Percentiles rank a stretch among this genome's conserved stretches.
These are phyloP conservation scores for Tylopilus intermedius DNA, from an alignment of 768 basidiomycete species.

Conservation along the genomic window DNA sequence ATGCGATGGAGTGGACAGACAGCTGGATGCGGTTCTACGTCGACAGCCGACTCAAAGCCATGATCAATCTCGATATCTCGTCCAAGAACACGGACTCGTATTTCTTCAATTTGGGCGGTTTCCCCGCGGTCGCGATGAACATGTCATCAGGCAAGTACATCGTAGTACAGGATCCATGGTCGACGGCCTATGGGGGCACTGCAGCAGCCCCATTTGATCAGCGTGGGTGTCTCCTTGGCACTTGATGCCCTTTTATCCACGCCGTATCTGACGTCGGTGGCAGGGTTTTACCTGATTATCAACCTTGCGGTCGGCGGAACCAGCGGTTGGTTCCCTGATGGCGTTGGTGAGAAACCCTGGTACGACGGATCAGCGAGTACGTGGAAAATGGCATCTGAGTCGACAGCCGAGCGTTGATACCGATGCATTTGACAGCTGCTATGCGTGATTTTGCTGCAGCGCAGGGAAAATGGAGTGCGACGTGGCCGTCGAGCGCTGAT, in stretches of 20 bases:
- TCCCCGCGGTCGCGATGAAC: slow-evolving; percentile 47
- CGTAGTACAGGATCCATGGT: slow-evolving; percentile 47
- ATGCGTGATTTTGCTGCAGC: slow-evolving; percentile 65
- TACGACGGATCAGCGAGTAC: slow-evolving; percentile 51
- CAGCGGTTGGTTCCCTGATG: slow-evolving; percentile 46
- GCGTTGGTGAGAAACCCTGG: slow-evolving; percentile 60
- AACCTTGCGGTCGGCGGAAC: slow-evolving; percentile 79
- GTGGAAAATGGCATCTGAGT: slow-evolving; percentile 16
- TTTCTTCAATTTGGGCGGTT: slow-evolving; percentile 50
- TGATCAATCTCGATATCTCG: slow-evolving; percentile 47
- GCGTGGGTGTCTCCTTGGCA: slow-evolving; percentile 20
- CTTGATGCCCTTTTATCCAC: not conserved
- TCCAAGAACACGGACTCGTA: slow-evolving; percentile 38
- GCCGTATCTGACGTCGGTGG: not conserved
- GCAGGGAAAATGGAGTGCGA: slow-evolving; percentile 64
- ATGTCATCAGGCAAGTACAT: slow-evolving; percentile 34
- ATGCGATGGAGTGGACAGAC: slow-evolving; percentile 57
- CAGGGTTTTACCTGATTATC: slow-evolving; percentile 78
- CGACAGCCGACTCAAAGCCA: slow-evolving; percentile 46
- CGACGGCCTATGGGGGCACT: slow-evolving; percentile 34
- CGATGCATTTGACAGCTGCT: slow-evolving; percentile 34
- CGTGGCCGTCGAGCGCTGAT: slow-evolving; percentile 63
- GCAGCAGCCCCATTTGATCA: slow-evolving; percentile 42
- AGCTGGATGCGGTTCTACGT: slow-evolving; percentile 51
- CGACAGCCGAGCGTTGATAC: slow-evolving; percentile 18